phyloP scores from a whole-genome alignment of 495 filamentous ascomycete species.

The Astrothelium macrocarpum region DNA sequence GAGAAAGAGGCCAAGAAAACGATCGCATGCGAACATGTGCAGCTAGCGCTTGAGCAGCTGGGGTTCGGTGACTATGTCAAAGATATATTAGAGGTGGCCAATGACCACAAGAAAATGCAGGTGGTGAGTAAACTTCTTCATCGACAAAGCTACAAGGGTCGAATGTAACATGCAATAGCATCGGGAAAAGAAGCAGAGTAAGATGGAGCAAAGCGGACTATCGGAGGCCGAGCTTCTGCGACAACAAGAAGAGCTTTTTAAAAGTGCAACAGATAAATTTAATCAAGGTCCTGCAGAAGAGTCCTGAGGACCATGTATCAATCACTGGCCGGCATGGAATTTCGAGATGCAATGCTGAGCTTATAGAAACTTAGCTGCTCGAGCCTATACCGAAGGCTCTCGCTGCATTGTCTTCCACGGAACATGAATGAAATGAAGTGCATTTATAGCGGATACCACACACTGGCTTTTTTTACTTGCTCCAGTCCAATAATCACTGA shows the following conservation, averaged over 20 bases:
- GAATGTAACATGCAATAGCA: constrained; percentile 44
- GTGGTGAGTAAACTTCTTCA: constrained; percentile 51
- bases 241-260: constrained; percentile 85
- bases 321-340: background rate
- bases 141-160: background rate
- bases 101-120: constrained; percentile 83
- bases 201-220: constrained; percentile 87
- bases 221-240: constrained; percentile 79
- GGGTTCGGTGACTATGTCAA: constrained; percentile 86
- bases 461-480: no score
- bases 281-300: constrained; percentile 27
- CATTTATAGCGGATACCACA: no score
- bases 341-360: background rate
- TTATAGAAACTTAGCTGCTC: no score
- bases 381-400: no score
- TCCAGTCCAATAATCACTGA: no score
- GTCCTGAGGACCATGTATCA: background rate
- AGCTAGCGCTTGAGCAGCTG: constrained; percentile 78
- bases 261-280: constrained; percentile 68
- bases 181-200: constrained; percentile 92
- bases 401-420: no score
- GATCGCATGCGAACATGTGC: constrained; percentile 92
- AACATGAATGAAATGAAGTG: no score
- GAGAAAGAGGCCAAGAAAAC: constrained; percentile 99
- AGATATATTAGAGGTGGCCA: constrained; percentile 76